Evolutionary conservation across 305 asterid genomes (phyloP).

Genomic region (Fraxinus velutina): DNA sequence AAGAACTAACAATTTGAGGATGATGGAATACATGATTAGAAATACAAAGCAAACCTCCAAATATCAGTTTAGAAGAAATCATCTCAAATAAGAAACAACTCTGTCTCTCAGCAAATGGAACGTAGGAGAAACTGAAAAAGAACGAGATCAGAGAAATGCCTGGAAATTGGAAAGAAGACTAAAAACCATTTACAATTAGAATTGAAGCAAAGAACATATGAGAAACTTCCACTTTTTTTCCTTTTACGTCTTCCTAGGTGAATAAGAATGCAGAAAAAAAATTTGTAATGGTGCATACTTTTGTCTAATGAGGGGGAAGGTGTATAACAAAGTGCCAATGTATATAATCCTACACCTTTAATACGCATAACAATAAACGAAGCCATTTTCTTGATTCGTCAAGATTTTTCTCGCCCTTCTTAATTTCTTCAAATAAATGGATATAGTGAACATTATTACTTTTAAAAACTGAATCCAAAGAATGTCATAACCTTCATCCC

Average conservation of each 20-base stretch:
- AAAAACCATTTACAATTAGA: neutral
- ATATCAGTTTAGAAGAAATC: neutral
- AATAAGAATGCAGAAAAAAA: neutral
- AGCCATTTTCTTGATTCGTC: neutral
- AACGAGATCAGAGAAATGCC: neutral
- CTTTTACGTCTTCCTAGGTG: neutral
- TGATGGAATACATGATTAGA: neutral
- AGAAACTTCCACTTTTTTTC: neutral
- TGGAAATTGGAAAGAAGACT: neutral
- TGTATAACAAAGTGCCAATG: neutral
- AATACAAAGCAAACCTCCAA: neutral
- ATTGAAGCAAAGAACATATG: neutral
- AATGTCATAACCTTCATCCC: constrained; percentile 80
- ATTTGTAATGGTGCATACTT: neutral
- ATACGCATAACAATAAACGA: neutral
- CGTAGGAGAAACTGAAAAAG: neutral
- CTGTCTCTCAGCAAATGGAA: neutral
- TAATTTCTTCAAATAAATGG: neutral
- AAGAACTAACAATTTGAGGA: constrained; percentile 6
- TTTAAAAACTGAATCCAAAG: neutral
- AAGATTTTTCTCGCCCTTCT: neutral
- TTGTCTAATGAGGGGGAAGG: neutral
- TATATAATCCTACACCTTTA: neutral
- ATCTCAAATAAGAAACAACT: neutral
- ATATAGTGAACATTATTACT: neutral